Evolutionary conservation across 768 basidiomycete genomes (phyloP), one percentile per base, ranked within the genome.

Genomic region (Russula dissimulans): DNA sequence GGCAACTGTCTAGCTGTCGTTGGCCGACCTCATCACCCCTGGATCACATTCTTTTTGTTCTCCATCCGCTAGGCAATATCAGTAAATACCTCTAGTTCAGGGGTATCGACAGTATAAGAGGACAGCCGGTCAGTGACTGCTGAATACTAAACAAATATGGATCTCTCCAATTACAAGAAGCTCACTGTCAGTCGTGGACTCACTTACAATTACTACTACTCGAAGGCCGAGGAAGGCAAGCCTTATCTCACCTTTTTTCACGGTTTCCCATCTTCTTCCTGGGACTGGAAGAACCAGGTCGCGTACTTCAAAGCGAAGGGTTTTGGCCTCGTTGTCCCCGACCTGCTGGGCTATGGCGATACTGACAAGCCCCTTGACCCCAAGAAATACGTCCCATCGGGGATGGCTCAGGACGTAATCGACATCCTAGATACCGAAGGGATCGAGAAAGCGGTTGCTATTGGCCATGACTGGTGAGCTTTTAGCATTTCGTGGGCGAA

Each of bases 331-430:
- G 67, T 80, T 51, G 74, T 72, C n/a, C 78, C 77, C 0, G 78
- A 81, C 63, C 70, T 77, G 59, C 69, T 81, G n/a, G 79, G 80
- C 7, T 74, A 70, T 44, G 78, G 76, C 29, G 71, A 66, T 26
- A 79, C 80, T 5, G 72, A 72, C 61, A 78, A 78, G 65, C 72
- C 78, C 10, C 60, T 52, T 0, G 69, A 74, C 29, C 54, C 66
- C 7, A 54, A 65, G 15, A 45, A 58, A 42, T 76, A 72, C 63
- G 63, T 60, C 2, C 53, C 60, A 3, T 71, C 64, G 29, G 51
- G 34, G 10, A 55, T 75, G n/a, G 48, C 65, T 32, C 56, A 64
- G 7, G 74, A 75, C 54, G 38, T 75, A 10, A 62, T 71, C 34
- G 72, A 71, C 29, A 69, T 75, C 10, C 65, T 75, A 31, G 71